A percentile compares a stretch with the other conserved stretches of the same genome.
Conservation (phyloP, 257 asterid genomes). For the Nicotiana undulata region DNA sequence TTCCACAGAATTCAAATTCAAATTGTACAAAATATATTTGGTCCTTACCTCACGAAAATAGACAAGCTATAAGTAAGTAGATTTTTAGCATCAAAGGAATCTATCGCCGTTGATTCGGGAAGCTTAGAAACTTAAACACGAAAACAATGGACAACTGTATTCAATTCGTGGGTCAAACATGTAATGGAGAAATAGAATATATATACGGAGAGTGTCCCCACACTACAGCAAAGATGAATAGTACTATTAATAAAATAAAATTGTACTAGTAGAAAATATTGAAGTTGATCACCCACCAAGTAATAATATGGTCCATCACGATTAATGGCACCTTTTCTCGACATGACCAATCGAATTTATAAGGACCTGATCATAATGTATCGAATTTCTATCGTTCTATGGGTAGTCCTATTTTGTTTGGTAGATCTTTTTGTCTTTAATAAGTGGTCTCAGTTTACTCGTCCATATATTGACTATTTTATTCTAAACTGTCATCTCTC, state of each 20-base stretch:
- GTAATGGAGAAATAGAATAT: neutral
- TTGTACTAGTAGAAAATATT: neutral
- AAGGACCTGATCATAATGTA: neutral
- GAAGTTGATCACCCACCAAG: conserved; percentile 1
- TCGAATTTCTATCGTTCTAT: neutral
- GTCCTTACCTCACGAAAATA: neutral
- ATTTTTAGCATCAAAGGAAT: neutral
- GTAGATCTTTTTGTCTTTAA: neutral
- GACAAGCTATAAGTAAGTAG: neutral
- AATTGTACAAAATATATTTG: neutral
- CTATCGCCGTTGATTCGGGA: neutral
- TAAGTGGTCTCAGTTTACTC: too few relatives aligned
- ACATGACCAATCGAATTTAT: neutral
- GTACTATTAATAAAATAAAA: neutral
- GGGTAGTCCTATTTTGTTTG: neutral
- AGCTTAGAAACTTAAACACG: neutral
- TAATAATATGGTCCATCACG: neutral
- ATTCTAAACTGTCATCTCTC: too few relatives aligned
- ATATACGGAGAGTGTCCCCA: neutral
- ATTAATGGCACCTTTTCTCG: neutral
- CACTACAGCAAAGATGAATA: neutral
- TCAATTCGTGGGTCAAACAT: neutral
- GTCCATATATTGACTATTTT: too few relatives aligned
- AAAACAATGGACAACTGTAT: neutral
- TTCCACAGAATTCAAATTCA: neutral